Evolutionary conservation across 768 basidiomycete genomes (phyloP).

Genomic region (Pulveroboletus sp.): DNA sequence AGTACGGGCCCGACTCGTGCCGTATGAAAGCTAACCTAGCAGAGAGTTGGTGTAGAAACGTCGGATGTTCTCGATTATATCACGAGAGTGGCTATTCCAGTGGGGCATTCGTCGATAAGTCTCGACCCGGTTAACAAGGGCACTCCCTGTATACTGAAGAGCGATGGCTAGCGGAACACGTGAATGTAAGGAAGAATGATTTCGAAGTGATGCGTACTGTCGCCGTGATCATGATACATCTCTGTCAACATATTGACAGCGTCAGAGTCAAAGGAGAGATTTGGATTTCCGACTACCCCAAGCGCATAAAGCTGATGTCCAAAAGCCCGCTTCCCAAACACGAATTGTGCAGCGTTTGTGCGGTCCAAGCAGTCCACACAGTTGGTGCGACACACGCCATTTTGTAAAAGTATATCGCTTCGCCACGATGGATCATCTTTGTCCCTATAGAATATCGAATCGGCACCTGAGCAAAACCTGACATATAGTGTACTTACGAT

Average conservation of each 20-base stretch:
- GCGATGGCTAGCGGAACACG: slow-evolving; percentile 65
- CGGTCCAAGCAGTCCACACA: slow-evolving; percentile 97
- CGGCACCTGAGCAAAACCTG: not conserved
- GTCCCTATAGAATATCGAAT: slow-evolving; percentile 22
- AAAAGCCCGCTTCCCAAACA: slow-evolving; percentile 91
- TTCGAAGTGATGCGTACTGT: slow-evolving; percentile 55
- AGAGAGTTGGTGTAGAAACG: slow-evolving; percentile 95
- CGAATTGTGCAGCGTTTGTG: slow-evolving; percentile 96
- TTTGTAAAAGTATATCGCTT: slow-evolving; percentile 74
- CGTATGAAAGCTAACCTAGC: slow-evolving; percentile 49
- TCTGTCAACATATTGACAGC: slow-evolving; percentile 96
- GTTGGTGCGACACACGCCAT: slow-evolving; percentile 89
- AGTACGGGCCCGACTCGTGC: not conserved
- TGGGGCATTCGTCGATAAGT: slow-evolving; percentile 94
- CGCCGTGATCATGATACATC: slow-evolving; percentile 98
- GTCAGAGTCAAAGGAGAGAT: slow-evolving; percentile 88
- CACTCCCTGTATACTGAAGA: slow-evolving; percentile 94
- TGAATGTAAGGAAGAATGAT: not conserved
- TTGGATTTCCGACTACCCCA: slow-evolving; percentile 82
- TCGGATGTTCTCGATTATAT: slow-evolving; percentile 92
- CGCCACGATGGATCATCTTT: slow-evolving; percentile 46
- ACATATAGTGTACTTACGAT: slow-evolving; percentile 26
- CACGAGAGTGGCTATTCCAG: slow-evolving; percentile 96
- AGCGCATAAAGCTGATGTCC: slow-evolving; percentile 96
- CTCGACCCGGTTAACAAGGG: slow-evolving; percentile 93